Base-by-base conservation (phyloP, 2,329 filamentous ascomycete genomes). In the Colletotrichum horii region DNA sequence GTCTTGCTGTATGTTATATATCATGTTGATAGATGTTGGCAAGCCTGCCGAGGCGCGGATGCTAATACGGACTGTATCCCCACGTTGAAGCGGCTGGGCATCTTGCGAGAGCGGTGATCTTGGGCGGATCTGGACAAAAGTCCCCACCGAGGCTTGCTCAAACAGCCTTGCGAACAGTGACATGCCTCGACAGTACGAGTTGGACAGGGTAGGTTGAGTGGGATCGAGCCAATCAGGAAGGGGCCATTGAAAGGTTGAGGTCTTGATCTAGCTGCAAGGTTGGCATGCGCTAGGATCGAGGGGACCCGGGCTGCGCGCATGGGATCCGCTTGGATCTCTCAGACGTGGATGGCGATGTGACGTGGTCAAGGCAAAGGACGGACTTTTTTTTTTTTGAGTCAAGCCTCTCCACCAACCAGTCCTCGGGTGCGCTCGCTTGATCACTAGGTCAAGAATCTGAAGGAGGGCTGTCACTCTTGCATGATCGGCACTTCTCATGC, bases 251-350 rank as follows among this genome's bases (percentile, higher is more conserved):
- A 19, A n/a, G 26, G 38, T 15, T 24, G 24, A 73, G 64, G 69
- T 61, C 16, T 43, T 28, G 64, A 73, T 64, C 26, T 38, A 55
- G 43, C 26, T 65, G 70, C 70, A 64, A 73, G 73, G 64, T 60
- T 68, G 56, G 66, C 28, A n/a, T 62, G 28, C 56, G 74, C 70
- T 65, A 74, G 68, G 74, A 69, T 68, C 32, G 38, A 48, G 22
- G 52, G 64, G 32, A 55, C 28, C 64, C 34, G 70, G 64, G 36
- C 74, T 28, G 43, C 58, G 73, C 62, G 38, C 58, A n/a, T 73
- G 56, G 68, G 64, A 72, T 69, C 70, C 70, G 74, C 74, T 73
- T 74, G 62, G 74, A 62, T 69, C 70, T 66, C 74, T 74, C 74
- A 26, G 70, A 69, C 74, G 22, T 66, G 15, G 36, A 43, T 24